Conservation (phyloP, 2,329 filamentous ascomycete genomes). For the Cladobotryum mycophilum region DNA sequence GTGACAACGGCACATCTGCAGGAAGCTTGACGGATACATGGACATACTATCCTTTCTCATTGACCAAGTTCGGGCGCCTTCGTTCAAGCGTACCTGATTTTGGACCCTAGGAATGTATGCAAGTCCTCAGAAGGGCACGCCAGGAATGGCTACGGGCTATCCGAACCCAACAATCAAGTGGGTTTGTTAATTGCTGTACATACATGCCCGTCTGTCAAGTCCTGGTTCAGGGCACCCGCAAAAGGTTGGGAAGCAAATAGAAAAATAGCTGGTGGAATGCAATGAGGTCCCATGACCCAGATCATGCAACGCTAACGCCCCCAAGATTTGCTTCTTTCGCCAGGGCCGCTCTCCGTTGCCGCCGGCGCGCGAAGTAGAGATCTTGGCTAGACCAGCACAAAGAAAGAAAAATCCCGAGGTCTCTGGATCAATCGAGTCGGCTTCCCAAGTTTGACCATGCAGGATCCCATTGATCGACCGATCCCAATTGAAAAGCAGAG, state of each 20-base stretch:
- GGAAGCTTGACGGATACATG: no score
- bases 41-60: no score
- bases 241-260: not conserved
- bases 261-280: conserved; percentile 16
- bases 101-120: no score
- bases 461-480: not conserved
- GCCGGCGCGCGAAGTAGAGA: conserved; percentile 2
- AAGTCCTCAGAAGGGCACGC: no score
- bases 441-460: conserved; percentile 2
- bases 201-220: no score
- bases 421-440: conserved; percentile 1
- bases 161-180: no score
- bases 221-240: no score
- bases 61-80: no score
- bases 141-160: no score
- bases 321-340: conserved; percentile 13
- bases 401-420: conserved; percentile 5
- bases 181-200: no score
- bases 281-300: conserved; percentile 26
- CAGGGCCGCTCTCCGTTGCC: conserved; percentile 6
- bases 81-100: no score
- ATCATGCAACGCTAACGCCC: conserved; percentile 23
- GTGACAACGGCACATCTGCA: conserved; percentile 1
- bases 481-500: conserved; percentile 10
- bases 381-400: not conserved